A percentile compares a stretch with the other conserved stretches of the same genome.
phyloP scores from a whole-genome alignment of 805 yeast species.

The Martiniozyma abietophila region DNA sequence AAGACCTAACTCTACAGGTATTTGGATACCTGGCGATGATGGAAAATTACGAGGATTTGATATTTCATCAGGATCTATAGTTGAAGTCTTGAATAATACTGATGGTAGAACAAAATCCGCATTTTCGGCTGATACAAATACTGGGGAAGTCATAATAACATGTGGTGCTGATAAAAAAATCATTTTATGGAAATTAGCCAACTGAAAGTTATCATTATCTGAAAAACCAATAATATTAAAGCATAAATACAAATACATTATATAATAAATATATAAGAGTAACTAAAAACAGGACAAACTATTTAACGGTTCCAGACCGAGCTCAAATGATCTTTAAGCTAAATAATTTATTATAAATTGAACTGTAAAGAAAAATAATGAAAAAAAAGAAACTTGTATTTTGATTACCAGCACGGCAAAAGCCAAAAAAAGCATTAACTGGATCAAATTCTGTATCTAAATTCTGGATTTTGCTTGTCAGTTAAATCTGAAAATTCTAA shows the following conservation, averaged over 20 bases:
- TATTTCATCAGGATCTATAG: conserved; percentile 29
- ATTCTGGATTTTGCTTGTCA: conserved; percentile 45
- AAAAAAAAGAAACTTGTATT: background rate
- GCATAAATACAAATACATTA: too few species aligned
- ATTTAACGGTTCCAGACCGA: too few species aligned
- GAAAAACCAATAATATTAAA: too few species aligned
- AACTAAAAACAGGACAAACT: too few species aligned
- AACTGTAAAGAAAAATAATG: background rate
- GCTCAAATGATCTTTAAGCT: too few species aligned
- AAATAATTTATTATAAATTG: too few species aligned
- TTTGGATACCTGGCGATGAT: conserved; percentile 66
- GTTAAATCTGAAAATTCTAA: conserved; percentile 28
- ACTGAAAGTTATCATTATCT: too few species aligned
- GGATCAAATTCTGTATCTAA: conserved; percentile 30
- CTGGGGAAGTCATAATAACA: conserved; percentile 32
- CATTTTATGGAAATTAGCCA: conserved; percentile 30
- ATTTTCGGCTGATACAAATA: conserved; percentile 22
- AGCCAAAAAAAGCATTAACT: background rate
- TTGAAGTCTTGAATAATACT: conserved; percentile 27
- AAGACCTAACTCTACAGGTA: conserved; percentile 30
- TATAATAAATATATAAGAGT: too few species aligned
- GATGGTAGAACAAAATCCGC: conserved; percentile 42
- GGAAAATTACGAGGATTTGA: conserved; percentile 57
- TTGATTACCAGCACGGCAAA: background rate
- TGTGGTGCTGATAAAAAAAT: conserved; percentile 40